Evolutionary conservation across 352 stramenopile genomes (phyloP).

Genomic region (Pythium aristosporum): DNA sequence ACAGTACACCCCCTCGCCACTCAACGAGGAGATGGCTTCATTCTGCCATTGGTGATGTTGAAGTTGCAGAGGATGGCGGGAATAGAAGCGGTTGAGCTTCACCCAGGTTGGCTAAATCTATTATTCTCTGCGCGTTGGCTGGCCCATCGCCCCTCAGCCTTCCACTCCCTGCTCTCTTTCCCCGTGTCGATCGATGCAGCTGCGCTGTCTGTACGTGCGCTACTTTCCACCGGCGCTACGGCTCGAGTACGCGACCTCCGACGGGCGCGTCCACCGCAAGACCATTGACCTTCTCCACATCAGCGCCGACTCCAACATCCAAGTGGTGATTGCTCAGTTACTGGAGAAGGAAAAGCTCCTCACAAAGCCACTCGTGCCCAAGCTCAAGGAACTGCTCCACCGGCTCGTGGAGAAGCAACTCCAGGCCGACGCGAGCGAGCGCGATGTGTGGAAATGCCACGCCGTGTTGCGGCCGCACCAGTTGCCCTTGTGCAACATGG

Average conservation of each 20-base stretch:
- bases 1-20: too few relatives aligned
- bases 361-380: constrained; percentile 36
- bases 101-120: neutral
- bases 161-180: neutral
- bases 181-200: constrained; percentile 40
- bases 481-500: constrained; percentile 71
- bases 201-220: constrained; percentile 64
- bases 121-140: neutral
- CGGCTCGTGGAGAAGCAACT: constrained; percentile 73
- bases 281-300: constrained; percentile 68
- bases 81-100: too few relatives aligned
- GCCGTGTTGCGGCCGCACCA: constrained; percentile 53
- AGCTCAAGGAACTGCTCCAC: constrained; percentile 64
- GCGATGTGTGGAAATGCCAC: constrained; percentile 32
- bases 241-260: constrained; percentile 54
- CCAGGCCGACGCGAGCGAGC: constrained; percentile 25
- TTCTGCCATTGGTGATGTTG: too few relatives aligned
- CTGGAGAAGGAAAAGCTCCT: constrained; percentile 61
- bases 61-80: too few relatives aligned
- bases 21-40: too few relatives aligned
- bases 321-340: constrained; percentile 47
- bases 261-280: constrained; percentile 45
- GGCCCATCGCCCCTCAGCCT: neutral
- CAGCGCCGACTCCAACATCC: constrained; percentile 67
- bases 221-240: constrained; percentile 72